Percentiles rank a stretch among this genome's conserved stretches.
Evolutionary conservation across 352 stramenopile species (phyloP).

Genomic region (Pelagophyceae sp.): DNA sequence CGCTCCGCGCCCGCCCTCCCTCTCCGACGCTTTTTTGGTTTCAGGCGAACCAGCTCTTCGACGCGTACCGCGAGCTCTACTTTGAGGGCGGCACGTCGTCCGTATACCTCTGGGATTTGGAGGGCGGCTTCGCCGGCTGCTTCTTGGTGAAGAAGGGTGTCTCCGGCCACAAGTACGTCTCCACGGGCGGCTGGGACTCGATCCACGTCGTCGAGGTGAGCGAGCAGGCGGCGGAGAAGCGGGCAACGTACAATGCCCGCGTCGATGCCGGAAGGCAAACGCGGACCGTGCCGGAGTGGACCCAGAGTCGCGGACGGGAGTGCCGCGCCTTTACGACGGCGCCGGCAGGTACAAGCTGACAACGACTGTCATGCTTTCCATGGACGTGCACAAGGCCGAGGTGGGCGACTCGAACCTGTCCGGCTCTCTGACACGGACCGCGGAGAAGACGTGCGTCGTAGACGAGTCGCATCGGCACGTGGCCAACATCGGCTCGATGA

Average conservation of each 20-base stretch:
- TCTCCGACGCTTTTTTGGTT: neutral
- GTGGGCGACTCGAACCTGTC: slow-evolving; percentile 70
- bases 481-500: slow-evolving; percentile 84
- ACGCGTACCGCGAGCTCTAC: slow-evolving; percentile 90
- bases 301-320: too few species aligned
- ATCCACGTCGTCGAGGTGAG: slow-evolving; percentile 87
- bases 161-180: slow-evolving; percentile 50
- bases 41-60: slow-evolving; percentile 81
- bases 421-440: slow-evolving; percentile 72
- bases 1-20: too few species aligned
- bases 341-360: slow-evolving; percentile 79
- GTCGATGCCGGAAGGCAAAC: too few species aligned
- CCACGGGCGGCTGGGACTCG: slow-evolving; percentile 78
- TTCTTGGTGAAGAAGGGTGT: slow-evolving; percentile 84
- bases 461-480: slow-evolving; percentile 69
- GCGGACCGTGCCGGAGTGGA: too few species aligned
- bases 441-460: slow-evolving; percentile 61
- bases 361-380: slow-evolving; percentile 76
- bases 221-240: slow-evolving; percentile 6
- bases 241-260: neutral
- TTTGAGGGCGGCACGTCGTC: slow-evolving; percentile 82
- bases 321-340: too few species aligned
- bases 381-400: slow-evolving; percentile 70
- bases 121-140: slow-evolving; percentile 74
- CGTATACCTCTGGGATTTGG: slow-evolving; percentile 91